Base-by-base conservation (phyloP, 331 rosid genomes). In the Cucumis variabilis region DNA sequence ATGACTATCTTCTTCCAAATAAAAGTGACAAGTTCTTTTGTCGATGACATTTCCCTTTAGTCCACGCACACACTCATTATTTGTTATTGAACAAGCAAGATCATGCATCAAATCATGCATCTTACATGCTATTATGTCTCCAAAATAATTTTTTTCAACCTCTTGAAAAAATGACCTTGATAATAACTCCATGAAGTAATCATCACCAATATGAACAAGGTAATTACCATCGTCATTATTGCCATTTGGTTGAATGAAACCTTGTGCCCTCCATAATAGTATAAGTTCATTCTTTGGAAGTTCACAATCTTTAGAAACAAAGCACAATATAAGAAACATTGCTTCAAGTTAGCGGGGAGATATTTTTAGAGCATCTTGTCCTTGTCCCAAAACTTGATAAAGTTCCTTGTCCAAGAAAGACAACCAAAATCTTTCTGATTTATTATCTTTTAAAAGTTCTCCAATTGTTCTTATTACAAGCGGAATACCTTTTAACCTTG, bases 401-500 rank as follows among this genome's bases (percentile, higher is more conserved):
- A 87, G 84, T 14, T 88, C 86, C 27, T 62, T 87, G 2, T 89
- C 88, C 76, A n/a, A n/a, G 19, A 87, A 86, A 46, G 51, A 9
- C 13, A 17, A 21, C 89, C 90, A 90, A 50, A 50, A 50, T 50
- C 53, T 50, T 83, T 87, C 21, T 83, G 51, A 7, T n/a, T n/a
- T n/a, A n/a, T n/a, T n/a, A n/a, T n/a, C n/a, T n/a, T n/a, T n/a
- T n/a, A n/a, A n/a, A n/a, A n/a, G n/a, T n/a, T n/a, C n/a, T n/a
- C n/a, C n/a, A n/a, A n/a, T n/a, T n/a, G 7, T 46, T 46, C 67
- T 87, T 63, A 79, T 24, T 5, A 74, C 88, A 11, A 87, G 41
- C 65, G 91, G 90, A 69, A 87, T 81, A 24, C 90, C 88, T 62
- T 44, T 20, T 51, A 85, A 85, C 44, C 85, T 90, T 16, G 23